phyloP scores from a whole-genome alignment of 108 stramenopile genomes.

The Nitzschia sp. region DNA sequence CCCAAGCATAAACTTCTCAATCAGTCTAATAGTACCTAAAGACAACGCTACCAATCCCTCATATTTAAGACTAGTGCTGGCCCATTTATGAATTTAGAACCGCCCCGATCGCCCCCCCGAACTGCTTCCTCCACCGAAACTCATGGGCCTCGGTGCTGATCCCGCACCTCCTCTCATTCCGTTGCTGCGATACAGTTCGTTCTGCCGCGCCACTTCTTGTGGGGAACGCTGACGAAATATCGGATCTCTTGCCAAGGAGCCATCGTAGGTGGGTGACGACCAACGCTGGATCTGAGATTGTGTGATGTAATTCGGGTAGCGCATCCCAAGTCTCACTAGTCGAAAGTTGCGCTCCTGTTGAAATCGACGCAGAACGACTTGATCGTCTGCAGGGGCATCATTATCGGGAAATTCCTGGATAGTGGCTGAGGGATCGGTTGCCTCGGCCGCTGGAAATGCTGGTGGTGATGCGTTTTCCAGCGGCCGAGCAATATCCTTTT shows the following conservation, averaged over 20 bases:
- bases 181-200: not conserved
- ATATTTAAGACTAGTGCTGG: too few species aligned
- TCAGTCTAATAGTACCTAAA: too few species aligned
- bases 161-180: not conserved
- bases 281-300: conserved; percentile 34
- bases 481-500: conserved; percentile 40
- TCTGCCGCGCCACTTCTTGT: not conserved
- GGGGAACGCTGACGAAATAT: conserved; percentile 35
- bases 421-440: not conserved
- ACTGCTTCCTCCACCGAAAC: conserved; percentile 33
- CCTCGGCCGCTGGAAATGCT: not conserved
- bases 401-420: not conserved
- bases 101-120: conserved; percentile 36
- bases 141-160: not conserved
- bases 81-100: conserved; percentile 17
- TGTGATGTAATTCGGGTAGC: conserved; percentile 41
- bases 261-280: conserved; percentile 36
- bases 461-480: not conserved
- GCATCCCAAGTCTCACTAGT: conserved; percentile 25
- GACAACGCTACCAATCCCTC: too few species aligned
- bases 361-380: conserved; percentile 11
- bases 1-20: conserved; percentile 42
- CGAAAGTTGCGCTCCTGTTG: conserved; percentile 52
- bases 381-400: not conserved
- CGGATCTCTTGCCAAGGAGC: conserved; percentile 37